A percentile compares a stretch with the other conserved stretches of the same genome.
Conservation (phyloP, 768 basidiomycete genomes). For the Auricularia cornea region DNA sequence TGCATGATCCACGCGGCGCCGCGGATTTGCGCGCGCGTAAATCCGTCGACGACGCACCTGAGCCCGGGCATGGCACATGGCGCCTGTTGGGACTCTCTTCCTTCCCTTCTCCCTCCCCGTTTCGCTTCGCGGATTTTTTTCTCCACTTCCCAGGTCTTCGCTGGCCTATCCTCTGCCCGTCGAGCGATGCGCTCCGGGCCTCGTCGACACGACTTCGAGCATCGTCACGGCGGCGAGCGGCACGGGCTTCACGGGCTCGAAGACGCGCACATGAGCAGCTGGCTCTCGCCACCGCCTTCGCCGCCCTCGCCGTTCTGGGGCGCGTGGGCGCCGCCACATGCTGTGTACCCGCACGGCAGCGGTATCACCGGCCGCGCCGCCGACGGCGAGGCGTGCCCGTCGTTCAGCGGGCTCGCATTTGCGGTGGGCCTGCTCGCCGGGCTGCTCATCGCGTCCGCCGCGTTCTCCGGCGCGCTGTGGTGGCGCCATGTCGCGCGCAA, state of each 20-base stretch:
- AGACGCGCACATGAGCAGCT: no score
- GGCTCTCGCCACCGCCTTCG: no score
- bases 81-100: not conserved
- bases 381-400: not conserved
- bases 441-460: not conserved
- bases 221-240: not conserved
- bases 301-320: not conserved
- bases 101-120: not conserved
- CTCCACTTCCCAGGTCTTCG: not conserved
- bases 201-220: no score
- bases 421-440: not conserved
- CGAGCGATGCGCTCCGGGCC: constrained; percentile 1
- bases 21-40: no score
- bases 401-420: not conserved
- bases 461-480: not conserved
- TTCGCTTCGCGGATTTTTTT: not conserved
- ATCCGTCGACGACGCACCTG: no score
- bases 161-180: not conserved
- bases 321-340: not conserved
- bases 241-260: not conserved
- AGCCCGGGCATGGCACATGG: no score
- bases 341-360: not conserved
- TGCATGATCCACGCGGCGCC: no score
- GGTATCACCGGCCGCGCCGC: not conserved
- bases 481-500: not conserved